These are phyloP conservation scores for Lycium ferocissimum DNA, from an alignment of 257 asterid species.

Conservation along the genomic window DNA sequence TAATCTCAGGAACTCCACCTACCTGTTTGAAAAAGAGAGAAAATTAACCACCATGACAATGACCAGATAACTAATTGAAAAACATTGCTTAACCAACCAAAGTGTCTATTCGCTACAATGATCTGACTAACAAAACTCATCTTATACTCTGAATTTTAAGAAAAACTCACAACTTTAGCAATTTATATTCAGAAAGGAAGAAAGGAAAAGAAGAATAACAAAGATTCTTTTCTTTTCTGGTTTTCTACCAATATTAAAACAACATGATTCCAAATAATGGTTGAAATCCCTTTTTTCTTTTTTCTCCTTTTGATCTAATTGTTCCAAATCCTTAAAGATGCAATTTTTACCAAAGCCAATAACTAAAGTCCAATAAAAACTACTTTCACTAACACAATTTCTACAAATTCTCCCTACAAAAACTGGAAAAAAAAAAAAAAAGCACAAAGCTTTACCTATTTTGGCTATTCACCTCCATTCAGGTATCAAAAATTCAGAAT, in stretches of 20 bases:
- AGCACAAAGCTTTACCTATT: neutral
- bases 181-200: neutral
- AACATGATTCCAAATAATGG: neutral
- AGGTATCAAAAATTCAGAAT: neutral
- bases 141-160: neutral
- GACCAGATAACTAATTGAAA: neutral
- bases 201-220: neutral
- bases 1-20: slow-evolving; percentile 44
- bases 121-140: neutral
- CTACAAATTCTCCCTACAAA: neutral
- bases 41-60: slow-evolving; percentile 29
- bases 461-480: neutral
- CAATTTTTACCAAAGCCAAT: neutral
- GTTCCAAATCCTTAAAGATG: neutral
- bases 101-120: neutral
- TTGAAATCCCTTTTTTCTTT: neutral
- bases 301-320: neutral
- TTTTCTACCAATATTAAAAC: neutral
- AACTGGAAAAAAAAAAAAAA: neutral
- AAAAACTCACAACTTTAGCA: neutral
- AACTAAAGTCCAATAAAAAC: neutral
- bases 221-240: neutral
- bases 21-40: slow-evolving; percentile 27
- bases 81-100: neutral
- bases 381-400: neutral